Conservation (phyloP, 768 basidiomycete species). For the Mycena kentingensis region DNA sequence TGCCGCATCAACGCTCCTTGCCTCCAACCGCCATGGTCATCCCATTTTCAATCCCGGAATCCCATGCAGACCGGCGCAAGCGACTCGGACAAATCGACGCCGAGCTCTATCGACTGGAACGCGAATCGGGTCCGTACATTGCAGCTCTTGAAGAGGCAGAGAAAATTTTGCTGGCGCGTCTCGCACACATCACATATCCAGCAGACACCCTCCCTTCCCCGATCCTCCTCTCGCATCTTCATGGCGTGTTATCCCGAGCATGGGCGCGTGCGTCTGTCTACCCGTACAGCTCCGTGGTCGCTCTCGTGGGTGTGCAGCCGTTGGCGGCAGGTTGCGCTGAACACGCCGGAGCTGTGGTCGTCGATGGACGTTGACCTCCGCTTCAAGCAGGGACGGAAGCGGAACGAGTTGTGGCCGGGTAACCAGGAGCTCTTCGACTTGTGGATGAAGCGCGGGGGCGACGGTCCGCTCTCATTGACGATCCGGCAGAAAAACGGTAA, state of each 20-base stretch:
- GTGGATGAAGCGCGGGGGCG: background rate
- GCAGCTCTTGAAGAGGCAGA: background rate
- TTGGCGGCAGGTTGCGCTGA: background rate
- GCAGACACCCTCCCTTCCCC: background rate
- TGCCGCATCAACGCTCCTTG: no score
- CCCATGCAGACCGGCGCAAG: background rate
- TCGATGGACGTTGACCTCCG: background rate
- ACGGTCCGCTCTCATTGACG: background rate
- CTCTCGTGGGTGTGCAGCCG: background rate
- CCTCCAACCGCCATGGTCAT: no score
- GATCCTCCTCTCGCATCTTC: background rate
- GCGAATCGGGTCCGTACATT: background rate
- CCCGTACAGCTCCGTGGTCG: background rate
- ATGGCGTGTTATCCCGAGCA: background rate
- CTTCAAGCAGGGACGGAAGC: background rate
- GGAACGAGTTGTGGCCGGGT: background rate
- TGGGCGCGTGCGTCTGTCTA: background rate
- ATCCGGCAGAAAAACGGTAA: background rate
- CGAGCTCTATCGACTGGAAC: background rate
- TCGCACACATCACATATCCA: background rate
- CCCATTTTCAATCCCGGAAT: no score
- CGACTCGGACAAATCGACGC: background rate
- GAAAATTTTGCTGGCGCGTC: background rate
- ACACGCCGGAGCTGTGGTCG: background rate
- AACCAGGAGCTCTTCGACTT: background rate